Percentiles rank a stretch among this genome's conserved stretches.
Evolutionary conservation across 164 flowering plant genomes (phyloP).

Genomic region (Magnolia sinica): DNA sequence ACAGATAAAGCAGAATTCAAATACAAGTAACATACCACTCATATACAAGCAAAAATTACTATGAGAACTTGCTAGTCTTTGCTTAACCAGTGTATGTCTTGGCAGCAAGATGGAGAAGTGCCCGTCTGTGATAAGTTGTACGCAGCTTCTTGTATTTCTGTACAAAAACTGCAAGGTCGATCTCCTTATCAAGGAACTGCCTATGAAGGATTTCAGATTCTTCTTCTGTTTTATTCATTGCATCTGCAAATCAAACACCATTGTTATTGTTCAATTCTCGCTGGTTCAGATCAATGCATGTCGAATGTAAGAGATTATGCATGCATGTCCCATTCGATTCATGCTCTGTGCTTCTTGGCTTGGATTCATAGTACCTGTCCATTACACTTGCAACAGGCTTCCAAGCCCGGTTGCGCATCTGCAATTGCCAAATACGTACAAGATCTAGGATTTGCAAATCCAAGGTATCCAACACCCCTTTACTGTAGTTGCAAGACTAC

Average conservation of each 20-base stretch:
- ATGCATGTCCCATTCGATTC: too few relatives aligned
- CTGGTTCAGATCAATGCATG: too few relatives aligned
- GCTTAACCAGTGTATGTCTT: slow-evolving; percentile 47
- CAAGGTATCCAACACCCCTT: too few relatives aligned
- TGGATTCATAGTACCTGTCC: not conserved
- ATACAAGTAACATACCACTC: too few relatives aligned
- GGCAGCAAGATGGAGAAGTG: slow-evolving; percentile 76
- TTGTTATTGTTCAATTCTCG: not conserved
- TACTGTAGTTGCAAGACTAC: too few relatives aligned
- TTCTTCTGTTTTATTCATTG: slow-evolving; percentile 65
- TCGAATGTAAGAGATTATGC: too few relatives aligned
- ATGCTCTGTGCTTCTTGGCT: not conserved
- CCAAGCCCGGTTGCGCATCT: not conserved
- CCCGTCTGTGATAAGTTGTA: slow-evolving; percentile 52
- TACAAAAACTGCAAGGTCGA: slow-evolving; percentile 59
- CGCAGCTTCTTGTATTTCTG: slow-evolving; percentile 84
- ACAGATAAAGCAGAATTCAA: too few relatives aligned
- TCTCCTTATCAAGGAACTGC: slow-evolving; percentile 68
- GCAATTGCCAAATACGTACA: too few relatives aligned
- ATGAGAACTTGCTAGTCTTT: too few relatives aligned
- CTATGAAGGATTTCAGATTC: slow-evolving; percentile 77
- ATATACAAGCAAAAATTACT: too few relatives aligned
- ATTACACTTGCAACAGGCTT: too few relatives aligned
- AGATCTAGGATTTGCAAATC: too few relatives aligned
- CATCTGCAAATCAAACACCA: slow-evolving; percentile 42